A percentile compares a stretch with the other conserved stretches of the same genome.
Evolutionary conservation across 1,139 yeast species (phyloP).

Genomic region (Oligophagozyma castellii): DNA sequence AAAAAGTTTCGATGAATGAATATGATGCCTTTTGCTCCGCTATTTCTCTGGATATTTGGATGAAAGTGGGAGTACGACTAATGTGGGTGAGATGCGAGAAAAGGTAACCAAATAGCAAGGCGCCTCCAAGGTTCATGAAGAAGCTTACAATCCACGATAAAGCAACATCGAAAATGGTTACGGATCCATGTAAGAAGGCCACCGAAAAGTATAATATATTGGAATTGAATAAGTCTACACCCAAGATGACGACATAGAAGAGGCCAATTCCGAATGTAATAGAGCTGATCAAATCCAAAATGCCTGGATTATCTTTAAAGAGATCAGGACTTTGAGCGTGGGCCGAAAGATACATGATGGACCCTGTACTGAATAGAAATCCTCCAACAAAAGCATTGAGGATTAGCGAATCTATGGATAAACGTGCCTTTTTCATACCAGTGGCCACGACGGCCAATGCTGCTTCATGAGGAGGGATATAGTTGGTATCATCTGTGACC

Average conservation of each 20-base stretch:
- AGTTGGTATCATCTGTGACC: conserved; percentile 37
- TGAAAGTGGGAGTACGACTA: conserved; percentile 28
- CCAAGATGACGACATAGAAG: conserved; percentile 59
- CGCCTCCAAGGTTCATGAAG: conserved; percentile 50
- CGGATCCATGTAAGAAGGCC: conserved; percentile 56
- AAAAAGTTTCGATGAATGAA: conserved; percentile 43
- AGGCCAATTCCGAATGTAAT: conserved; percentile 52
- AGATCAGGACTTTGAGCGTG: conserved; percentile 39
- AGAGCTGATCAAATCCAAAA: conserved; percentile 41
- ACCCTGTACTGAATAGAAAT: conserved; percentile 53
- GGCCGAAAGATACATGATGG: conserved; percentile 49
- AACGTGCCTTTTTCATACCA: conserved; percentile 65
- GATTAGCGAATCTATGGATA: conserved; percentile 40
- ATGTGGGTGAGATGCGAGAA: conserved; percentile 43
- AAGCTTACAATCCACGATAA: conserved; percentile 63
- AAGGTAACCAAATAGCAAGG: conserved; percentile 50
- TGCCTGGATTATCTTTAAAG: conserved; percentile 35
- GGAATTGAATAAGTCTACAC: conserved; percentile 62
- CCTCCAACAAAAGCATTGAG: conserved; percentile 63
- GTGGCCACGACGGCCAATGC: conserved; percentile 76
- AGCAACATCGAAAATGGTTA: conserved; percentile 42
- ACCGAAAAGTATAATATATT: conserved; percentile 57
- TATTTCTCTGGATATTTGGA: conserved; percentile 34
- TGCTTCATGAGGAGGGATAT: conserved; percentile 63
- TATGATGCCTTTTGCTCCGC: conserved; percentile 34